phyloP scores from a whole-genome alignment of 2,329 filamentous ascomycete species.

The Zymoseptoria brevis region DNA sequence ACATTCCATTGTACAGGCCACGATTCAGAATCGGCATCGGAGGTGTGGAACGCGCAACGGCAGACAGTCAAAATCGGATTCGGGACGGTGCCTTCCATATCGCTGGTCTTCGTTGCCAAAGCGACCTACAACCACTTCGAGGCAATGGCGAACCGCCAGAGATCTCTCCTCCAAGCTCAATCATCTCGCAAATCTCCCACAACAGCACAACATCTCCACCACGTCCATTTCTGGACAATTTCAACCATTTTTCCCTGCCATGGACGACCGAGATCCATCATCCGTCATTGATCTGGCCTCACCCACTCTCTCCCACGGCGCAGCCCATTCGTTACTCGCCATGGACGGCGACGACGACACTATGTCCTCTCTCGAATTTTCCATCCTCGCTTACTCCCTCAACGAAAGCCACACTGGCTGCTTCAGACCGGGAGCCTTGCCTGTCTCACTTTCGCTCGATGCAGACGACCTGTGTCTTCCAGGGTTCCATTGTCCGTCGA shows the following conservation, averaged over 20 bases:
- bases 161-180: background rate
- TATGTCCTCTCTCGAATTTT: slow-evolving; percentile 20
- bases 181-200: background rate
- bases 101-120: no score
- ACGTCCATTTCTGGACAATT: background rate
- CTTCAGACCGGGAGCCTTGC: slow-evolving; percentile 20
- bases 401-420: slow-evolving; percentile 18
- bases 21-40: background rate
- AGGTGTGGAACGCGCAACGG: no score
- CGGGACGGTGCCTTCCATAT: no score
- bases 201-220: background rate
- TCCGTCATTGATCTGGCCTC: background rate
- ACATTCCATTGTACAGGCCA: background rate
- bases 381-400: slow-evolving; percentile 15
- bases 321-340: background rate
- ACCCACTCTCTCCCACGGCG: background rate
- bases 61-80: no score
- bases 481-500: slow-evolving; percentile 22
- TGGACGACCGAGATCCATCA: background rate
- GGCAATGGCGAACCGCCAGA: background rate
- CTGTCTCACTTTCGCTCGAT: slow-evolving; percentile 20
- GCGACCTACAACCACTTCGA: background rate
- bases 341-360: slow-evolving; percentile 4
- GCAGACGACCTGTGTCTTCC: slow-evolving; percentile 23
- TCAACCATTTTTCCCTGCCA: background rate